phyloP scores from a whole-genome alignment of 2,329 filamentous ascomycete species.

The Colletotrichum costaricense region DNA sequence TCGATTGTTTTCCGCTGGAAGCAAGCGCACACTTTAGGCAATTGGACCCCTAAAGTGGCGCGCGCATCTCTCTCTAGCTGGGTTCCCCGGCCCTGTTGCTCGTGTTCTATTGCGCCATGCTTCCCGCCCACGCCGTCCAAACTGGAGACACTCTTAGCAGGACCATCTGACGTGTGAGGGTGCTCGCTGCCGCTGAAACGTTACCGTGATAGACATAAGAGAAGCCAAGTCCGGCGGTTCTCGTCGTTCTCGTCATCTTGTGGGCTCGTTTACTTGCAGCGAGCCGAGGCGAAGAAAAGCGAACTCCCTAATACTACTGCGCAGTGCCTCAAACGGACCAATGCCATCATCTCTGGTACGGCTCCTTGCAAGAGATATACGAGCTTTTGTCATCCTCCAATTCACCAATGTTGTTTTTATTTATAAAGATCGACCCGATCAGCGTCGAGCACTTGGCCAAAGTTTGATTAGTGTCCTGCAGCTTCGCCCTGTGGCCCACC shows the following conservation, averaged over 20 bases:
- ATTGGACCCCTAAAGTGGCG: background rate
- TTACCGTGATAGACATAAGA: background rate
- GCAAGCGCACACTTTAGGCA: background rate
- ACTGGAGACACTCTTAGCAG: background rate
- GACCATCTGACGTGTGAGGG: background rate
- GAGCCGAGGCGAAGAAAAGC: background rate
- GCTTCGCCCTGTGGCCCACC: background rate
- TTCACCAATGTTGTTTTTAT: background rate
- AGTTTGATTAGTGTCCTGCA: constrained; percentile 20
- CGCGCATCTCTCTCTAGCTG: background rate
- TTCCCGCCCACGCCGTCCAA: background rate
- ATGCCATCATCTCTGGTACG: background rate
- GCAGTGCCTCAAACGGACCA: background rate
- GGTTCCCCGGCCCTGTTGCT: background rate
- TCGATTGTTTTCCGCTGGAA: background rate
- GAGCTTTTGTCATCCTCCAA: background rate
- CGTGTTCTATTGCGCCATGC: background rate
- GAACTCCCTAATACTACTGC: background rate
- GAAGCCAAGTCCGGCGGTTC: background rate
- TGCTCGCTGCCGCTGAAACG: background rate
- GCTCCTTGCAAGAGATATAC: background rate
- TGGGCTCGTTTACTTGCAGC: background rate
- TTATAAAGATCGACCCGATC: constrained; percentile 30
- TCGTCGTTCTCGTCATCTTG: background rate
- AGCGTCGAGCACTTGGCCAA: constrained; percentile 6